Evolutionary conservation across 1,284 basidiomycete genomes (phyloP), one percentile per base, ranked within the genome.

Genomic region (Pseudozyma tsukubaensis): DNA sequence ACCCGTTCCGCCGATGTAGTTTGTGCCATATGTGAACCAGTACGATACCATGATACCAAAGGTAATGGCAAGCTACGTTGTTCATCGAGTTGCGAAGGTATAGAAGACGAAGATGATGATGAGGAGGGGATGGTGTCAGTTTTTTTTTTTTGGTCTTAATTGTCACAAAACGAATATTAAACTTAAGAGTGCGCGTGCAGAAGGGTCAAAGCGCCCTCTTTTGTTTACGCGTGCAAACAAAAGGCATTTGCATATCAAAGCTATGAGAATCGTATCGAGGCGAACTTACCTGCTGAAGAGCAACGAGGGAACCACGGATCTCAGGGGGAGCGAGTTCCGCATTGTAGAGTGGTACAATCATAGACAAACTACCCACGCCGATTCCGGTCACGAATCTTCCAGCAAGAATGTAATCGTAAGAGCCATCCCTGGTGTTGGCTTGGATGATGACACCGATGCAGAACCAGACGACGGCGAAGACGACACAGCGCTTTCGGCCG

Each of bases 251-350:
- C 24, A n/a, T 18, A 40, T 19, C 16, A 16, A 18, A 29, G 29
- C 24, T 9, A 29, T 24, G 40, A 3, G n/a, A 34, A 39, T 24
- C 10, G 14, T 19, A 8, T 36, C 24, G 34, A 21, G 36, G 13
- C 11, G 14, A 39, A 45, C 53, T 55, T 55, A 59, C 36, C 57
- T 93, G 92, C 80, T 93, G 92, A 1, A 93, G 86, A 0, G 91
- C 89, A 83, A 93, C 88, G 37, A 93, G 87, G 0, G 92, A 91
- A 6, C 92, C 92, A n/a, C 92, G 88, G 0, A 91, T 87, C 84
- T 93, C 92, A 0, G 92, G 91, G 14, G 92, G 89, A 68, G 90
- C 90, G 47, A 93, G 92, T 85, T 93, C 92, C 0, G 91, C 90
- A 87, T 93, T 92, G 84, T 93, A 93, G 7, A 93, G 60, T 0